Conservation (phyloP, 306 rosid species). For the Sophora flavescens region DNA sequence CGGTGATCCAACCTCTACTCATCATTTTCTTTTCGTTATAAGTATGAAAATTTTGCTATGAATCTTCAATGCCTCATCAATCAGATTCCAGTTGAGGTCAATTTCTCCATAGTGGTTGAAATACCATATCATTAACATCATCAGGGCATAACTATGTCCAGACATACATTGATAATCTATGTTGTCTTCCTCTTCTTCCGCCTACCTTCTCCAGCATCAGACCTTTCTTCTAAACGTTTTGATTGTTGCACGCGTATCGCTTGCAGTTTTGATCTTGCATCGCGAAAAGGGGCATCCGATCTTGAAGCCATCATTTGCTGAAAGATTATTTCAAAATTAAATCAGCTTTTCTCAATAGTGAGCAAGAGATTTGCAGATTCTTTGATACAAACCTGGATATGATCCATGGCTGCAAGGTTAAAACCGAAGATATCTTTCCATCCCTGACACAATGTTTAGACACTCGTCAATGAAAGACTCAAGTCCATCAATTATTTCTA, state of each 20-base stretch:
- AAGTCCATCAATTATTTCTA: constrained; percentile 11
- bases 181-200: constrained; percentile 65
- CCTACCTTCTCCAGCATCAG: constrained; percentile 62
- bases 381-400: constrained; percentile 70
- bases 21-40: constrained; percentile 32
- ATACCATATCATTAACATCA: constrained; percentile 37
- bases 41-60: constrained; percentile 29
- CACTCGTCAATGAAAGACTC: constrained; percentile 39
- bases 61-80: constrained; percentile 25
- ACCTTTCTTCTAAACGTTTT: constrained; percentile 67
- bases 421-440: constrained; percentile 86
- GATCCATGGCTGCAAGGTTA: constrained; percentile 98
- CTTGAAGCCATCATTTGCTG: constrained; percentile 89
- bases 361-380: constrained; percentile 21
- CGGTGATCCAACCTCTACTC: constrained; percentile 22
- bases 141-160: constrained; percentile 30
- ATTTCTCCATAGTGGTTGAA: constrained; percentile 13
- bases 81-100: constrained; percentile 23
- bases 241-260: constrained; percentile 82
- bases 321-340: constrained; percentile 49
- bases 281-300: constrained; percentile 80
- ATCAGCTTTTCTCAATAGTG: constrained; percentile 11
- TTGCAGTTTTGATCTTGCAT: constrained; percentile 75
- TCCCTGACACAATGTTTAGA: constrained; percentile 63
- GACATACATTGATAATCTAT: constrained; percentile 32